Evolutionary conservation across 2,329 filamentous ascomycete species (phyloP).

Genomic region (Hypoxylon sp.): DNA sequence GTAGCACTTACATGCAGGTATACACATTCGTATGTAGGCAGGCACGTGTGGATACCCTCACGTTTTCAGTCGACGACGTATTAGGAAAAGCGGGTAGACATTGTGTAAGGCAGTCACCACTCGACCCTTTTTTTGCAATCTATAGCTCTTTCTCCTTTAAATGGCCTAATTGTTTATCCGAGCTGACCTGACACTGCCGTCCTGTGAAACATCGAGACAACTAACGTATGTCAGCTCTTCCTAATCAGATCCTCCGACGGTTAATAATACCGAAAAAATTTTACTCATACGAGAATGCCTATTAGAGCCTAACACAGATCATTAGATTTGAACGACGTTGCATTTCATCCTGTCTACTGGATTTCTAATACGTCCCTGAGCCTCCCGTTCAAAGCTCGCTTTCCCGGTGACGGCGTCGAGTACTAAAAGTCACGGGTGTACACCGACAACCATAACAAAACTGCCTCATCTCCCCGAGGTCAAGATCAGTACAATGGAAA

Average conservation of each 20-base stretch:
- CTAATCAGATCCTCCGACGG: neutral
- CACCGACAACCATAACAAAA: neutral
- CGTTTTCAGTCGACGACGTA: neutral
- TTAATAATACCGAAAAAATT: neutral
- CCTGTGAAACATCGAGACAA: neutral
- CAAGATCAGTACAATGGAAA: conserved; percentile 1
- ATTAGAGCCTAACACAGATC: conserved; percentile 3
- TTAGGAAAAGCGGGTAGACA: neutral
- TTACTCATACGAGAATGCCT: neutral
- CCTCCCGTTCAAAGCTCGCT: neutral
- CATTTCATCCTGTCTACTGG: neutral
- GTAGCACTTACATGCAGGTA: too few species aligned
- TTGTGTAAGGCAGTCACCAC: conserved; percentile 12
- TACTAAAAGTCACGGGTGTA: neutral
- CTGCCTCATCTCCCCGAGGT: neutral
- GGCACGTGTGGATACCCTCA: conserved; percentile 2
- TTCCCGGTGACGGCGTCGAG: neutral
- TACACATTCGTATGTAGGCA: neutral
- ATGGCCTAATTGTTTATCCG: neutral
- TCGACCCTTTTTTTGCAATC: neutral
- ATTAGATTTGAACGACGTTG: neutral
- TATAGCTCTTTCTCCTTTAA: neutral
- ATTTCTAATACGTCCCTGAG: neutral
- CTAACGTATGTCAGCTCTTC: neutral
- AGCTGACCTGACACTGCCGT: neutral